Base-by-base conservation (phyloP, 805 yeast genomes). In the Candida multigemmis region DNA sequence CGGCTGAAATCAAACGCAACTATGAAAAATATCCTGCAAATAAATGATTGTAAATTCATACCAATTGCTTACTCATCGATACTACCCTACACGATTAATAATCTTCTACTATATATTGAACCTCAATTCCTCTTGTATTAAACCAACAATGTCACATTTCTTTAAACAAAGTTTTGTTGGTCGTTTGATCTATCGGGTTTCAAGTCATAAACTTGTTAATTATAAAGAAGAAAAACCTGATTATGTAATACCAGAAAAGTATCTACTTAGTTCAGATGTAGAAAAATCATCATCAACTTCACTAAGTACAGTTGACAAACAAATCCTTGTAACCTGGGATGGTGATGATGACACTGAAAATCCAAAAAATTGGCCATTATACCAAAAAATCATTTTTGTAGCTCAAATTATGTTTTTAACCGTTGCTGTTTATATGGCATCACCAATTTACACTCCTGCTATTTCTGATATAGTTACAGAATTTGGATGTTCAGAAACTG, bases 381-480 rank as follows among this genome's bases (percentile, higher is more conserved):
- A 32, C 18, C 54, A 60, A 26, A 71, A 68, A 40, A 19, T 45
- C 3, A 25, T 66, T 16, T 53, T 68, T 21, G 43, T 63, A 4
- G 48, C 63, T 7, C 33, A 31, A 24, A 33, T 31, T 24, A 23
- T 24, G 11, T 10, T 30, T n/a, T 21, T 30, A 11, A 25, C 32
- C 6, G 22, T 24, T 14, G 52, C 74, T 4, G 68, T 71, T 0
- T 74, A 75, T 32, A 65, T 71, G 58, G 75, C 73, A 10, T 62
- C 78, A 1, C 68, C 79, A 3, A 56, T 72, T 16, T 62, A 66
- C 34, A 60, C 77, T 0, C 78, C 80, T 2, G 68, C 73, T 12
- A 50, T 63, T 17, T 53, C 44, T 12, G 48, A 55, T n/a, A 42
- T 75, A 15, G 59, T 53, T 46, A 46, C 48, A 15, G 66, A 71